Evolutionary conservation across 148 eudicot genomes (phyloP), one percentile per base, ranked within the genome.

Genomic region (Nepenthes mirabilis): DNA sequence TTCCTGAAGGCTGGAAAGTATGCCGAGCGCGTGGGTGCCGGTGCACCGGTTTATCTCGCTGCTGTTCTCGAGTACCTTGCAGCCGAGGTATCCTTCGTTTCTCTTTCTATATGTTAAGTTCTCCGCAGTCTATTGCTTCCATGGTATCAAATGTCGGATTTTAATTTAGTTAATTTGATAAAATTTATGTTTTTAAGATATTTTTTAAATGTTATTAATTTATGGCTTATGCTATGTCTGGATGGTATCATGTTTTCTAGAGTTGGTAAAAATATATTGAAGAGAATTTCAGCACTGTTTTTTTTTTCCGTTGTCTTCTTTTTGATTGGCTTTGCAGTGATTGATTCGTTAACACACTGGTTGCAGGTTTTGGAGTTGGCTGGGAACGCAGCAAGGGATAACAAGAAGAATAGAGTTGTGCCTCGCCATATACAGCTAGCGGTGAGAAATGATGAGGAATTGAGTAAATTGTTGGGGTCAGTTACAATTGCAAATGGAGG

Each of bases 1-100:
- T 62, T 62, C 43, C 65, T 62, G 14, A 62, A 52, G 65, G 43
- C 55, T 45, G 56, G 57, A 6, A 62, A 62, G 48, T 62, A 62
- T 5, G 65, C 65, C 9, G 56, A 62, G 56, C 65, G 65, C 14
- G 65, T 62, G 8, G 65, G 65, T 14, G 65, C 57, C 35, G 65
- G 65, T 37, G 65, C 65, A 37, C 67, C 67, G 10, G 67, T 64
- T 34, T 64, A 64, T 33, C 67, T 64, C 36, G 54, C 67, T 13
- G 67, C 59, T 8, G 67, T 64, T 3, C 59, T 64, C 51, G 67
- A 62, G 67, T 64, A 64, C 11, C 67, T 64, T 37, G 67, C 67
- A 36, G 67, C 59, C 40, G 67, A 64, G 67, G 67, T 64, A 23
- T 11, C 50, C 32, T 12, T 60, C 32, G 11, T 9, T 37, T 10